A percentile compares a stretch with the other conserved stretches of the same genome.
Evolutionary conservation across 2,329 filamentous ascomycete genomes (phyloP).

Genomic region (Blumeriella jaapii): DNA sequence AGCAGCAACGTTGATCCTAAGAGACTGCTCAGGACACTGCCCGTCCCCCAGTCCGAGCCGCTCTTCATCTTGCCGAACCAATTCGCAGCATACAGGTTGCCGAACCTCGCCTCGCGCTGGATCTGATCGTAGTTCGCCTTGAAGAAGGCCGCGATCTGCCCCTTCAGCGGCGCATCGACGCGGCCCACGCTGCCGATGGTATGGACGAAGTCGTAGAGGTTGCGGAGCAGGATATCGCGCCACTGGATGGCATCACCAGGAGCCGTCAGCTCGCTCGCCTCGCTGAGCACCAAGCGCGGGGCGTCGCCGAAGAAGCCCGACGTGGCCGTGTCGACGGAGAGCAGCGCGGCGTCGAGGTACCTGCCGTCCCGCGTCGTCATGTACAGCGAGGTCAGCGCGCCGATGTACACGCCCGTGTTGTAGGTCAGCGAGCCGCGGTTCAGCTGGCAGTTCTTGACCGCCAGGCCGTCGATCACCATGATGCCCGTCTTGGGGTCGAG

Average conservation of each 20-base stretch:
- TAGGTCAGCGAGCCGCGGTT: slow-evolving; percentile 8
- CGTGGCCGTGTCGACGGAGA: slow-evolving; percentile 1
- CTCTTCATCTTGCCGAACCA: slow-evolving; percentile 5
- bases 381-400: slow-evolving; percentile 9
- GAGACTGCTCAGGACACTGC: slow-evolving; percentile 5
- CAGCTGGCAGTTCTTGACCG: slow-evolving; percentile 3
- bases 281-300: slow-evolving; percentile 4
- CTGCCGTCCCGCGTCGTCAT: slow-evolving; percentile 5
- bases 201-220: slow-evolving; percentile 6
- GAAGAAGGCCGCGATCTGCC: slow-evolving; percentile 4
- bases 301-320: slow-evolving; percentile 3
- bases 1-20: slow-evolving; percentile 6
- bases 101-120: slow-evolving; percentile 8
- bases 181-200: background rate
- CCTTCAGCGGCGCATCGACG: background rate
- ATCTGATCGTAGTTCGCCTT: slow-evolving; percentile 10
- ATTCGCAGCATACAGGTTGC: slow-evolving; percentile 7
- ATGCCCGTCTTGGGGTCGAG: slow-evolving; percentile 7
- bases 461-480: slow-evolving; percentile 6
- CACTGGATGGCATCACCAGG: slow-evolving; percentile 5
- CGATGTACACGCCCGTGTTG: slow-evolving; percentile 14
- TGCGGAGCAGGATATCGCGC: slow-evolving; percentile 9
- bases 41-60: slow-evolving; percentile 9
- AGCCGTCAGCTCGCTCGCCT: slow-evolving; percentile 3
- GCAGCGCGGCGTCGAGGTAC: slow-evolving; percentile 7